A percentile compares a stretch with the other conserved stretches of the same genome.
phyloP scores from a whole-genome alignment of 495 filamentous ascomycete genomes.

The Hamigera avellanea region DNA sequence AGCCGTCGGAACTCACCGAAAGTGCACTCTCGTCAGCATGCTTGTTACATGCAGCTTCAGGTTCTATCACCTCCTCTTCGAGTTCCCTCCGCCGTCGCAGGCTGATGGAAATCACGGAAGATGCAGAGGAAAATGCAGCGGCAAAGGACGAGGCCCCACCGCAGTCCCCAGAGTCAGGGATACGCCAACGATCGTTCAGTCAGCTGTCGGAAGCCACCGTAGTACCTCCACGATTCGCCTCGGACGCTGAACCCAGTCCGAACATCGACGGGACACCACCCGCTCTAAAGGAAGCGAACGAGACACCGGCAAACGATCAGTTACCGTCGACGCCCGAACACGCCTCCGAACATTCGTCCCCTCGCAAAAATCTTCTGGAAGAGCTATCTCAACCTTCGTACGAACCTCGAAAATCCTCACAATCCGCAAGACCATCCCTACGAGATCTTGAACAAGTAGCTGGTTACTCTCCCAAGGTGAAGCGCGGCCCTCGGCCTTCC shows the following conservation, averaged over 20 bases:
- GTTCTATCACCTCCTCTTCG: conserved; percentile 76
- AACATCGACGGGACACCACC: conserved; percentile 8
- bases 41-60: conserved; percentile 78
- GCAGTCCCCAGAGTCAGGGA: conserved; percentile 7
- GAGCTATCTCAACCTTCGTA: conserved; percentile 28
- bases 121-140: conserved; percentile 49
- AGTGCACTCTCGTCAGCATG: conserved; percentile 79
- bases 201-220: conserved; percentile 29
- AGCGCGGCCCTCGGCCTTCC: conserved; percentile 72
- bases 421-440: conserved; percentile 49
- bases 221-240: conserved; percentile 15
- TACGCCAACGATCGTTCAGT: conserved; percentile 22
- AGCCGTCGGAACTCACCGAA: conserved; percentile 72
- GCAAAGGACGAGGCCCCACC: conserved; percentile 40
- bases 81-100: conserved; percentile 64
- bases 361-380: conserved; percentile 21
- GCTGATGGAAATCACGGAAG: conserved; percentile 83
- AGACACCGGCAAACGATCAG: conserved; percentile 10
- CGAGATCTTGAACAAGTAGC: conserved; percentile 50
- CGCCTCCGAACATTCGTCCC: conserved; percentile 9
- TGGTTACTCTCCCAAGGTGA: conserved; percentile 58
- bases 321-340: conserved; percentile 6
- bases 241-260: conserved; percentile 8
- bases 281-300: conserved; percentile 8
- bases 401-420: conserved; percentile 42